These are phyloP conservation scores for Starmerella gropengiesseri DNA, from an alignment of 805 yeast genomes.

Conservation along the genomic window DNA sequence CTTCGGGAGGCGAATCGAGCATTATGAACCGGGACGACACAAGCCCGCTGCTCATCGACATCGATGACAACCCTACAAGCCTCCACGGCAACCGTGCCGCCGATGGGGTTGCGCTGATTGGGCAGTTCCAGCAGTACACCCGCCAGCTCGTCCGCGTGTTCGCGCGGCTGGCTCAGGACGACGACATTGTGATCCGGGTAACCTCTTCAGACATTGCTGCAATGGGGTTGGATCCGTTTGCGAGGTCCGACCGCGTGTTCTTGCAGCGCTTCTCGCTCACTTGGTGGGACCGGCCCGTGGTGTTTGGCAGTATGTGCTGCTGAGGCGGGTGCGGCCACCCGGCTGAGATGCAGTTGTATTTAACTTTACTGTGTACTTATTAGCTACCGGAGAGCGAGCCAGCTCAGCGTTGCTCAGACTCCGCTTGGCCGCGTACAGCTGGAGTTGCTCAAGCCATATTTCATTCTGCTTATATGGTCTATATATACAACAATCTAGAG, in stretches of 20 bases:
- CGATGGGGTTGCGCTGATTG: conserved; percentile 36
- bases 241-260: conserved; percentile 38
- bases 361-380: too few relatives aligned
- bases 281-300: conserved; percentile 43
- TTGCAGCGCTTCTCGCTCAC: conserved; percentile 33
- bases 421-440: too few relatives aligned
- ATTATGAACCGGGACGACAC: conserved; percentile 26
- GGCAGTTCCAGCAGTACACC: conserved; percentile 44
- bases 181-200: conserved; percentile 24
- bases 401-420: too few relatives aligned
- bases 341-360: too few relatives aligned
- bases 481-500: conserved; percentile 3
- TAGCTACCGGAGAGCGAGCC: too few relatives aligned
- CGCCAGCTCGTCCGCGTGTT: conserved; percentile 35
- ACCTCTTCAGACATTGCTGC: conserved; percentile 40
- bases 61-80: not conserved
- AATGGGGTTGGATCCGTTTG: conserved; percentile 51
- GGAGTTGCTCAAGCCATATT: too few relatives aligned
- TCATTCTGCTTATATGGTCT: too few relatives aligned
- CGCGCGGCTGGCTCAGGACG: conserved; percentile 32
- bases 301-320: conserved; percentile 27
- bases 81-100: conserved; percentile 3
- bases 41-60: conserved; percentile 11
- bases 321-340: not conserved
- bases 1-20: conserved; percentile 61